These are phyloP conservation scores for Arbutus unedo DNA, from an alignment of 148 eudicot species.

Conservation along the genomic window DNA sequence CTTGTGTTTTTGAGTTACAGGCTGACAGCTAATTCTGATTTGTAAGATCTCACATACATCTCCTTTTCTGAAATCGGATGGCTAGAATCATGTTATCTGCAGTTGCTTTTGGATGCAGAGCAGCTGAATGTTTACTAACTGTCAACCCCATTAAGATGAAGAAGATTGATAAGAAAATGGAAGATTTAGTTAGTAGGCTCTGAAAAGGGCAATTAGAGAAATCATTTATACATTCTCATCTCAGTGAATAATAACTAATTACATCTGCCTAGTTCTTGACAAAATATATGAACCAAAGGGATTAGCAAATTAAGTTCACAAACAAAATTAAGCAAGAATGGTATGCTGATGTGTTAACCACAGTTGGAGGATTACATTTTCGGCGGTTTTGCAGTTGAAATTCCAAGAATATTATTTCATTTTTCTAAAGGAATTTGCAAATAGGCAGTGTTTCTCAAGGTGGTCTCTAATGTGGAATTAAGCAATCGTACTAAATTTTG, in stretches of 20 bases:
- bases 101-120: background rate
- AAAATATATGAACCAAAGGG: background rate
- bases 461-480: background rate
- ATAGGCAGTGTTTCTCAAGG: background rate
- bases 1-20: background rate
- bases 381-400: background rate
- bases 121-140: background rate
- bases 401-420: background rate
- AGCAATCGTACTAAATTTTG: background rate
- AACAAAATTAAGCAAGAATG: background rate
- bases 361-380: background rate
- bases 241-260: background rate
- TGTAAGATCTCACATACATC: background rate
- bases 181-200: constrained; percentile 7
- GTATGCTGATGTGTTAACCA: background rate
- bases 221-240: background rate
- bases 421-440: background rate
- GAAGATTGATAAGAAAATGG: background rate
- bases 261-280: background rate
- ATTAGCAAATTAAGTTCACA: background rate
- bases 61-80: background rate
- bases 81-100: background rate
- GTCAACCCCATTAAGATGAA: background rate
- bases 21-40: background rate
- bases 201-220: background rate